Base-by-base conservation (phyloP, 768 basidiomycete species). In the Mycena galopus region DNA sequence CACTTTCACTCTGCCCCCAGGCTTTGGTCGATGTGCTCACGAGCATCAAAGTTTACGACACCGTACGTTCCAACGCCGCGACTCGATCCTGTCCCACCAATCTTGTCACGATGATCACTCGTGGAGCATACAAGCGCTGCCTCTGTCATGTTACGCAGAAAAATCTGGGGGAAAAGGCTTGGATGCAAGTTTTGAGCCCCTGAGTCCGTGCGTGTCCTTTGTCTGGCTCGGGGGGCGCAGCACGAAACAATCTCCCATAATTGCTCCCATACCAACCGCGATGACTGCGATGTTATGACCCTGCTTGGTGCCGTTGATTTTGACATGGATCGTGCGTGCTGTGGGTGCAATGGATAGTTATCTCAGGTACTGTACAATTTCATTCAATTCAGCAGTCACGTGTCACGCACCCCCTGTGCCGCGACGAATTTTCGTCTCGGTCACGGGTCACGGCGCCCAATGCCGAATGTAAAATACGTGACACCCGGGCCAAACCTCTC, bases 231-330 rank as follows among this genome's bases (percentile, higher is more conserved):
- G 58, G 21, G 16, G n/a, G n/a, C 33, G 44, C 66, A 67, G 44
- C 66, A 47, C n/a, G 60, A 67, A 59, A 50, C 33, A 2, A 51
- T 67, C 33, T 32, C 58, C 11, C 57, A 47, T 14, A 14, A 2
- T 14, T n/a, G n/a, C 33, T 32, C 58, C 11, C 57, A 47, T 14
- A 14, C 2, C 35, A 14, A 37, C 35, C 35, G 35, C 3, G 33
- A 67, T 21, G 44, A 58, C 32, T 67, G 57, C 33, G 66, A 67
- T 32, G 44, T 58, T 23, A 59, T 67, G 66, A 51, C 58, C 0
- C 66, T 67, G 16, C 66, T 67, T 17, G 66, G 66, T 42, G 57
- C 47, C 6, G 66, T 67, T 23, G 66, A 67, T 60, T 67, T 58
- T 27, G 66, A 67, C 66, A 58, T 58, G 44, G 66, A 67, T 47